These are phyloP conservation scores for Phytophthora idaei DNA, from an alignment of 352 stramenopile genomes.

Conservation along the genomic window DNA sequence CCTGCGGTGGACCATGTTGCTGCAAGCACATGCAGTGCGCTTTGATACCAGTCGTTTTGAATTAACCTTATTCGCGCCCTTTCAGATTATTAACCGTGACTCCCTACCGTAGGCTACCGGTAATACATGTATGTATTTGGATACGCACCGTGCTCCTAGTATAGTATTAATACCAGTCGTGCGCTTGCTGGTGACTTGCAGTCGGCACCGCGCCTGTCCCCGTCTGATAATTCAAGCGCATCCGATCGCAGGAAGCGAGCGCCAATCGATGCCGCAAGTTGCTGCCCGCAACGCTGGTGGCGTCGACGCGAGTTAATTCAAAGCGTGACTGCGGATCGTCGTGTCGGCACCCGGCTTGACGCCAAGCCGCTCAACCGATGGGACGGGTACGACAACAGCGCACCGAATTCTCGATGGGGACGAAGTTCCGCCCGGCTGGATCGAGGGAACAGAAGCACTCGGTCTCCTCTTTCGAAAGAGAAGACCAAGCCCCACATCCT, in stretches of 20 bases:
- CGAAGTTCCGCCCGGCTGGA: conserved; percentile 6
- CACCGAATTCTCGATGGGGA: conserved; percentile 35
- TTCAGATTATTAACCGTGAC: not conserved
- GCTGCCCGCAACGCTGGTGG: not conserved
- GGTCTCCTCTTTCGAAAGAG: not conserved
- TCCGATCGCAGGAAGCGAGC: conserved; percentile 15
- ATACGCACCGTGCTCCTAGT: not conserved
- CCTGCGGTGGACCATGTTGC: conserved; percentile 19
- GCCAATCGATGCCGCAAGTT: conserved; percentile 21
- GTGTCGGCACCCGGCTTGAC: conserved; percentile 7
- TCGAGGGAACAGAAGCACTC: not conserved
- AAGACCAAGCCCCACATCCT: not conserved
- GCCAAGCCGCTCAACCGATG: conserved; percentile 22
- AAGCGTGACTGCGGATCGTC: conserved; percentile 14
- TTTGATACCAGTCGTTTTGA: not conserved
- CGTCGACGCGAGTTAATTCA: not conserved
- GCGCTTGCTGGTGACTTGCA: conserved; percentile 6
- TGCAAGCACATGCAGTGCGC: conserved; percentile 6
- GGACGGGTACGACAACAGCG: conserved; percentile 25
- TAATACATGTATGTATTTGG: no score
- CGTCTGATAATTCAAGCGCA: conserved; percentile 37
- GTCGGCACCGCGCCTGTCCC: conserved; percentile 26
- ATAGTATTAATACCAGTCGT: not conserved
- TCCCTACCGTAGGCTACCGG: no score
- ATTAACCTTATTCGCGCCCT: not conserved